Base-by-base conservation (phyloP, 2,329 filamentous ascomycete species). In the Neurospora sp. region DNA sequence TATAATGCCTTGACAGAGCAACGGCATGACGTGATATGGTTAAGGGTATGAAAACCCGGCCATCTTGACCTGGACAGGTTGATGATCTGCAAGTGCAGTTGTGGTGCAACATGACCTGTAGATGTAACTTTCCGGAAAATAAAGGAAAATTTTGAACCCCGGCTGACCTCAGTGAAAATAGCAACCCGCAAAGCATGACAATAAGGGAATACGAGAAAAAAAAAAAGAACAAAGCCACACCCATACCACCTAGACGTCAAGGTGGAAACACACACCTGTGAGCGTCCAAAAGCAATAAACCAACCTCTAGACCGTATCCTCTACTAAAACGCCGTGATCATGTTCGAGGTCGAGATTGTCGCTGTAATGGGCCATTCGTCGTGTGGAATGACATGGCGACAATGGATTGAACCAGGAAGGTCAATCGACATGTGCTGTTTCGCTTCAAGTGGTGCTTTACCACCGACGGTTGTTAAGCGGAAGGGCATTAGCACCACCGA, bases 391-490 rank as follows among this genome's bases (percentile, higher is more conserved):
- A 36, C 42, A 42, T 43, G 46, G 68, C 43, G 66, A 69, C 46
- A 67, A 72, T 42, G 66, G 67, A 69, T 66, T 66, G 66, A 58
- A 67, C 38, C 43, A 36, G 33, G 43, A 67, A 62, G 69, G 43
- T 39, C 19, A 58, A 38, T 36, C 67, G 28, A 68, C 28, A 38
- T n/a, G 40, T 66, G 40, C 28, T 43, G 40, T 36, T 39, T 42
- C n/a, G 67, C 46, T 38, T 42, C 43, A 43, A 42, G 40, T 38
- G 38, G 36, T 38, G 66, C 73, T 76, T 81, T 83, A 86, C 84
- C 84, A 86, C 73, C 84, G 82, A 74, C 83, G 82, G 77, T 81
- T 83, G 76, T 81, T 79, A 40, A 86, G 77, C 69, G 84, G 84
- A 76, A 83, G 78, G 75, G 82, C 83, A 77, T 86, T 86, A 77